Conservation (phyloP, 169 alveolate species). For the Plasmodium knowlesi region DNA sequence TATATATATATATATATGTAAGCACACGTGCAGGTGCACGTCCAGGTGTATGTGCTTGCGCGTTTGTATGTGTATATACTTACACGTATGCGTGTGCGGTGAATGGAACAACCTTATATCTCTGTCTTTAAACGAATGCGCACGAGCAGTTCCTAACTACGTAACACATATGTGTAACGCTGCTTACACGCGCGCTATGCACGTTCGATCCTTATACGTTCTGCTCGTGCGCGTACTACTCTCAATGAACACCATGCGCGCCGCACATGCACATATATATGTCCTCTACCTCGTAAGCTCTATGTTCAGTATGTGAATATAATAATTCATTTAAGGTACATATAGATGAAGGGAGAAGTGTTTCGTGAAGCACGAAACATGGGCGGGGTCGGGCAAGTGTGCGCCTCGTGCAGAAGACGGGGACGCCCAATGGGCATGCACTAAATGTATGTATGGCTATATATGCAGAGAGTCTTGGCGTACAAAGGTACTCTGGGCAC, state of each 20-base stretch:
- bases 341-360: neutral
- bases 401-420: neutral
- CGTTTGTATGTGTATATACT: neutral
- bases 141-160: neutral
- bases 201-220: neutral
- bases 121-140: neutral
- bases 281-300: neutral
- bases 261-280: neutral
- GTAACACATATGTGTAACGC: neutral
- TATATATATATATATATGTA: neutral
- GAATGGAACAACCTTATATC: neutral
- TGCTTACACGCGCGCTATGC: neutral
- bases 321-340: conserved; percentile 6
- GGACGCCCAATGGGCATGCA: neutral
- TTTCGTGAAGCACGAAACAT: neutral
- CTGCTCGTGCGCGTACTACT: neutral
- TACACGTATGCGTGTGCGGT: neutral
- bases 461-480: neutral
- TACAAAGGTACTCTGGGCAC: neutral
- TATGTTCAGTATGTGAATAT: neutral
- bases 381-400: neutral
- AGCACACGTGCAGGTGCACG: neutral
- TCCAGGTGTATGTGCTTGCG: neutral
- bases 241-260: conserved; percentile 3
- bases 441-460: neutral